Conservation (phyloP, 352 stramenopile genomes). For the Globisporangium cystogenes region DNA sequence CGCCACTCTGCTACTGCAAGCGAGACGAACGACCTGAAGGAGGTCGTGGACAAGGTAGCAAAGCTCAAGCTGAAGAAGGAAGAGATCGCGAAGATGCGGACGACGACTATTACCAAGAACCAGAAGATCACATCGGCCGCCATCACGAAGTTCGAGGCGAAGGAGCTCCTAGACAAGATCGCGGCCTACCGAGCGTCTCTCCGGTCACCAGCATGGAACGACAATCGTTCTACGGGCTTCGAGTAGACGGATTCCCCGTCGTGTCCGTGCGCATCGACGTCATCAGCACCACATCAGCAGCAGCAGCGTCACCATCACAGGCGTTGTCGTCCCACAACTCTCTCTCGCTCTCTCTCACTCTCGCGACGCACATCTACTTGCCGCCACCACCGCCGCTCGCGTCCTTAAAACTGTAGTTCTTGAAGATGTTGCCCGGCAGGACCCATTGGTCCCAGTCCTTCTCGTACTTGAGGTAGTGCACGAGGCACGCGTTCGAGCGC, state of each 20-base stretch:
- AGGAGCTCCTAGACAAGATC: constrained; percentile 54
- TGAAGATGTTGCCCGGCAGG: constrained; percentile 72
- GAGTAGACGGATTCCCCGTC: too few species aligned
- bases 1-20: constrained; percentile 23
- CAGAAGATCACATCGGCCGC: constrained; percentile 65
- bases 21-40: constrained; percentile 46
- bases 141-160: constrained; percentile 55
- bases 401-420: constrained; percentile 42
- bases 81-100: constrained; percentile 59
- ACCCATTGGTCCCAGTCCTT: constrained; percentile 85
- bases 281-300: not conserved
- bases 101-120: constrained; percentile 68
- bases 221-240: too few species aligned
- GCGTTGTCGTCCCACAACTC: not conserved
- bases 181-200: too few species aligned
- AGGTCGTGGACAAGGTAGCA: too few species aligned
- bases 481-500: constrained; percentile 63
- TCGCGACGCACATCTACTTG: not conserved
- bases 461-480: constrained; percentile 83
- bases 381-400: not conserved
- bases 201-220: too few species aligned
- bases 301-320: too few species aligned
- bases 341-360: not conserved
- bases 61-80: constrained; percentile 66
- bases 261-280: not conserved